Base-by-base conservation (phyloP, 306 rosid genomes). In the Nissolia schottii region DNA sequence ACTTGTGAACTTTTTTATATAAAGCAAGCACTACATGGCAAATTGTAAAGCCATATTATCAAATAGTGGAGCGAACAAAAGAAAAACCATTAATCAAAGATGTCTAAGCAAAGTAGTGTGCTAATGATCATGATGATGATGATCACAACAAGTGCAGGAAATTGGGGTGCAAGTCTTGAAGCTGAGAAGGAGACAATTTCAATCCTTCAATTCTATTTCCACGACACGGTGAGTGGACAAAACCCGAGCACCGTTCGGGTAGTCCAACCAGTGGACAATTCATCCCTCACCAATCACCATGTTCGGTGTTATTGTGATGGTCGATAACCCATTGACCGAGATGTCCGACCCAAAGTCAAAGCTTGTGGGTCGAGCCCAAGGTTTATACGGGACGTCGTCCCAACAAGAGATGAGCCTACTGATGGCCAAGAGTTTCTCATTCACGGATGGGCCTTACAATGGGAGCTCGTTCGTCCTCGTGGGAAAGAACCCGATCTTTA, bases 151-250 rank as follows among this genome's bases (percentile, higher is more conserved):
- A 6, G 48, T 20, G 10, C 71, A 19, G 74, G 74, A 45, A 82
- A 24, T 19, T 75, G 85, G 88, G 83, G 82, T 2, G 18, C 45
- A 28, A 65, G 67, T n/a, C 15, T 65, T 2, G 57, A 48, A 31
- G 38, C 25, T 0, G 51, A 23, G 18, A 87, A 85, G 55, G 86
- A 87, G 9, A 82, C 73, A 0, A 65, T 73, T 10, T 85, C 96
- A 12, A 87, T 64, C 67, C 86, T 93, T 23, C 87, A 90, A 3
- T 93, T 93, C 86, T 93, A 84, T 79, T 93, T 93, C 82, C 98
- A 93, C 8, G 98, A 93, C 87, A 87, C 67, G 0, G 0, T 82
- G 7, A 88, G 96, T 25, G 96, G 98, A n/a, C 67, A 73, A 59
- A 85, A 56, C 62, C 98, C 96, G 0, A 88, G 80, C 28, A 92